Conservation (phyloP, 192 early-diverging fungal species). For the Kappamyces sp. region DNA sequence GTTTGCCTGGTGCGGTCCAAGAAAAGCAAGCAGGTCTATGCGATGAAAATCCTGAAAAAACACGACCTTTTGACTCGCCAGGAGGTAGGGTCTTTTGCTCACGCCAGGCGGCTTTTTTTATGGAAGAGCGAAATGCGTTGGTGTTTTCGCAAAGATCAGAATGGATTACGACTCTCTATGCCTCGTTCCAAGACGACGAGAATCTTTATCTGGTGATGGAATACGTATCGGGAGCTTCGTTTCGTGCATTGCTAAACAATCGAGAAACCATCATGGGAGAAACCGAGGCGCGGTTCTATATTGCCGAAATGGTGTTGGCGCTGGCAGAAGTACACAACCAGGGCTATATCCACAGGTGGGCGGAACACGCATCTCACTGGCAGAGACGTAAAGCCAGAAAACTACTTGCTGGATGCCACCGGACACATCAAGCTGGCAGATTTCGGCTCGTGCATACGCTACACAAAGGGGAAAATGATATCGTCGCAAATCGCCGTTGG, state of each 20-base stretch:
- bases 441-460: constrained; percentile 72
- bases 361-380: constrained; percentile 46
- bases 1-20: constrained; percentile 76
- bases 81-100: constrained; percentile 45
- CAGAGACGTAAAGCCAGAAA: constrained; percentile 77
- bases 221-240: constrained; percentile 63
- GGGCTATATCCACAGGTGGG: constrained; percentile 59
- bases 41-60: constrained; percentile 76
- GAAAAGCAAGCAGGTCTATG: constrained; percentile 63
- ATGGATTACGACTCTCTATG: constrained; percentile 49
- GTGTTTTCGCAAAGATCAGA: constrained; percentile 46
- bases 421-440: constrained; percentile 79
- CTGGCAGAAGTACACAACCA: constrained; percentile 65
- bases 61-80: constrained; percentile 60
- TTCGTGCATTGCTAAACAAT: constrained; percentile 55
- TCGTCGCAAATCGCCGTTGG: constrained; percentile 58
- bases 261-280: constrained; percentile 43
- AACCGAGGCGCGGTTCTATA: constrained; percentile 68
- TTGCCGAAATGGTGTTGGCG: constrained; percentile 66
- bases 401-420: constrained; percentile 64
- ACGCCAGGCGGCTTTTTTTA: constrained; percentile 73
- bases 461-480: constrained; percentile 44
- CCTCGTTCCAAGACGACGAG: constrained; percentile 53
- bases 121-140: constrained; percentile 77
- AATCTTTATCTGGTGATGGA: constrained; percentile 56